Conservation (phyloP, 805 yeast species). For the Blastobotrys terrestris region DNA sequence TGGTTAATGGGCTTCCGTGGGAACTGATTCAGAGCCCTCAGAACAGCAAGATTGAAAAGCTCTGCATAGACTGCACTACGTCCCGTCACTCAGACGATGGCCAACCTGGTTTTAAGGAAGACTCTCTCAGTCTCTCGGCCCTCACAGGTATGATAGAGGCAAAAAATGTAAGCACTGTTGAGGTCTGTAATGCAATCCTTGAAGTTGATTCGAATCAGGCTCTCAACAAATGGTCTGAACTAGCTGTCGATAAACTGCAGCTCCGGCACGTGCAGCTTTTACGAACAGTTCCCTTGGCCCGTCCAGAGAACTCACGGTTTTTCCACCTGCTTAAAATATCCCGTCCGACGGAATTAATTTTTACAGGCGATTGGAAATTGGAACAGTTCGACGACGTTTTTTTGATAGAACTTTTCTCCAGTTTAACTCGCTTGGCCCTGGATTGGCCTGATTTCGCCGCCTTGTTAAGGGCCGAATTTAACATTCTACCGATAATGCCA, state of each 20-base stretch:
- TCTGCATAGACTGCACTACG: not conserved
- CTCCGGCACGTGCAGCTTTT: not conserved
- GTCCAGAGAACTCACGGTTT: too few species aligned
- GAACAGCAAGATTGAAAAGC: not conserved
- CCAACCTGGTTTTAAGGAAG: not conserved
- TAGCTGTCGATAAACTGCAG: not conserved
- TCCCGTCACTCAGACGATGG: not conserved
- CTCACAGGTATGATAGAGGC: not conserved
- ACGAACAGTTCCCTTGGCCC: too few species aligned
- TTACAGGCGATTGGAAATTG: too few species aligned
- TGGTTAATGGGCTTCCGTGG: not conserved
- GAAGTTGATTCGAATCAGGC: not conserved
- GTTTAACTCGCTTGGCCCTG: too few species aligned
- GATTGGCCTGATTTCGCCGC: too few species aligned
- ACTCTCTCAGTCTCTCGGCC: not conserved
- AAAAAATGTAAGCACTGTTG: not conserved
- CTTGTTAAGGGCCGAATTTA: too few species aligned
- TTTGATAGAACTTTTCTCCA: too few species aligned
- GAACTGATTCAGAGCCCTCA: not conserved
- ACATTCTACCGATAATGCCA: too few species aligned
- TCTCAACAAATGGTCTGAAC: not conserved
- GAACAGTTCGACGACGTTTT: too few species aligned
- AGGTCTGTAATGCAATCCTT: not conserved
- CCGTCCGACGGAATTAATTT: too few species aligned
- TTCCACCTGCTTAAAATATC: too few species aligned